A percentile compares a stretch with the other conserved stretches of the same genome.
These are phyloP conservation scores for Melastoma malabathricum DNA, from an alignment of 345 rosid species.

Conservation along the genomic window DNA sequence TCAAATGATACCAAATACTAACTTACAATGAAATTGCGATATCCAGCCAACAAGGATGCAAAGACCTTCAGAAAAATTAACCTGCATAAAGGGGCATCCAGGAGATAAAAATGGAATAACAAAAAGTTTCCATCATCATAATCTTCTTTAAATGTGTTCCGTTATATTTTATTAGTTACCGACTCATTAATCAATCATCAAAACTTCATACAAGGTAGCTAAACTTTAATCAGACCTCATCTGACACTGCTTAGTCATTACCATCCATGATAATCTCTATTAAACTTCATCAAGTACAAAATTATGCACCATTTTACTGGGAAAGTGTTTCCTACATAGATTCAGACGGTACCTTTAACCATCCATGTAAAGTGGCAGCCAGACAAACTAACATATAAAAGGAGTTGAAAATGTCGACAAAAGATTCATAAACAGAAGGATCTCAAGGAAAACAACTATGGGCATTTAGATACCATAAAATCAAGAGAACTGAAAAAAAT, in stretches of 20 bases:
- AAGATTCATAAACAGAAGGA: not conserved
- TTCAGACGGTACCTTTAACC: too few relatives aligned
- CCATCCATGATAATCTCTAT: too few relatives aligned
- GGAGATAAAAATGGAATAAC: not conserved
- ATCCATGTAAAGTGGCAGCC: not conserved
- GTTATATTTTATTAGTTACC: too few relatives aligned
- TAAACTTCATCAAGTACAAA: too few relatives aligned
- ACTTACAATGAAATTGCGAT: conserved; percentile 94
- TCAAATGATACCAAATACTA: conserved; percentile 9
- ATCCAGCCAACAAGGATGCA: conserved; percentile 91
- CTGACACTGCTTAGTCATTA: too few relatives aligned
- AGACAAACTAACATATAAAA: not conserved
- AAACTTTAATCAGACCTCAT: too few relatives aligned
- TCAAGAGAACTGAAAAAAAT: not conserved
- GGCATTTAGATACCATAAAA: not conserved
- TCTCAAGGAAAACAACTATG: not conserved
- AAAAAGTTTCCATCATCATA: not conserved
- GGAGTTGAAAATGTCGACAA: not conserved
- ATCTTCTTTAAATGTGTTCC: too few relatives aligned
- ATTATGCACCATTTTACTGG: too few relatives aligned
- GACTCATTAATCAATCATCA: too few relatives aligned
- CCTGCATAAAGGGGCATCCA: conserved; percentile 31
- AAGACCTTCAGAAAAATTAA: conserved; percentile 83
- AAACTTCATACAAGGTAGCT: too few relatives aligned
- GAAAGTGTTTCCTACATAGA: too few relatives aligned